Conservation (phyloP, 129 eudicot species). For the Flaveria sonorensis region DNA sequence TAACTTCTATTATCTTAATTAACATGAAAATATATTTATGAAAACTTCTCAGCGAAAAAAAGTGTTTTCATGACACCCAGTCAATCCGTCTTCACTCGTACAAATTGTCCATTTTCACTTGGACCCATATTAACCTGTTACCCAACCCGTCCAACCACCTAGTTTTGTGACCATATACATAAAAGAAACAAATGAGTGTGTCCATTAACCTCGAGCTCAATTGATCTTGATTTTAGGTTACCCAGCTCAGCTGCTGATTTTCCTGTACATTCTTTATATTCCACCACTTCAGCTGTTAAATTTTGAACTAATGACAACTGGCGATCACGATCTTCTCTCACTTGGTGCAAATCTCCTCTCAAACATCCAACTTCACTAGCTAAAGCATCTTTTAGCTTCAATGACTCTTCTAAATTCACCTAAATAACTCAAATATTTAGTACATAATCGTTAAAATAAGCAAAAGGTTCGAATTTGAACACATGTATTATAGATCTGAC, state of each 20-base stretch:
- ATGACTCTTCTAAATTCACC: constrained; percentile 77
- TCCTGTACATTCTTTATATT: constrained; percentile 44
- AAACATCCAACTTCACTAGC: constrained; percentile 58
- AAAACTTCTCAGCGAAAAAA: neutral
- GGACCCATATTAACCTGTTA: neutral
- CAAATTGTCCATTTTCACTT: neutral
- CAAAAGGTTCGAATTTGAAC: neutral
- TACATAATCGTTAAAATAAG: neutral
- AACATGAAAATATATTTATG: neutral
- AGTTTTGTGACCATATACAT: neutral
- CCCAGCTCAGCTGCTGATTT: constrained; percentile 58
- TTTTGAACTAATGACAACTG: constrained; percentile 51
- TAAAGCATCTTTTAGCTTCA: constrained; percentile 72
- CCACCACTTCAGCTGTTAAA: constrained; percentile 44
- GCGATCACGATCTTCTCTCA: constrained; percentile 80
- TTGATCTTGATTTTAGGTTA: constrained; percentile 50
- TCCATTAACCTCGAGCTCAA: constrained; percentile 70
- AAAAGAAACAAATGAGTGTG: neutral
- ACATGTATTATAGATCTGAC: constrained; percentile 37
- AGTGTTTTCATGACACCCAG: neutral
- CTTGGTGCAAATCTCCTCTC: constrained; percentile 74
- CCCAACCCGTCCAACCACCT: neutral
- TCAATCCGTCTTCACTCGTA: neutral
- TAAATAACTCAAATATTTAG: constrained; percentile 19
- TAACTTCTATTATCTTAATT: neutral